Conservation (phyloP, 352 stramenopile species). For the Phytophthora fragariae region DNA sequence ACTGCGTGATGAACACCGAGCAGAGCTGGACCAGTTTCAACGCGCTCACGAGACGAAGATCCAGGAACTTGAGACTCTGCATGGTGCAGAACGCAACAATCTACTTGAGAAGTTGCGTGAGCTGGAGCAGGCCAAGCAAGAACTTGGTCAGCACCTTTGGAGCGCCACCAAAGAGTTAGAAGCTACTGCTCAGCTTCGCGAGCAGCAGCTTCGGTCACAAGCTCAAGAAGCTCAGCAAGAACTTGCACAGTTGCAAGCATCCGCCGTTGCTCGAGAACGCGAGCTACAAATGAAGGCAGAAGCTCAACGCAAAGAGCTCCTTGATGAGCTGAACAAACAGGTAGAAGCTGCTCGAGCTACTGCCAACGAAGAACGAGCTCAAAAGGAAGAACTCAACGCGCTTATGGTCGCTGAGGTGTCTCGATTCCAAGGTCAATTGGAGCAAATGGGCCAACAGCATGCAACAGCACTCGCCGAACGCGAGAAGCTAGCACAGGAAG, state of each 20-base stretch:
- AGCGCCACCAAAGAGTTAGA: conserved; percentile 62
- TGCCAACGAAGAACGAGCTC: conserved; percentile 50
- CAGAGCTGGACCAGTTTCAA: conserved; percentile 18
- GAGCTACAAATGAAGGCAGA: conserved; percentile 58
- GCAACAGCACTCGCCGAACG: conserved; percentile 23
- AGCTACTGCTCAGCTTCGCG: conserved; percentile 29
- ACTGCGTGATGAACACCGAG: conserved; percentile 27
- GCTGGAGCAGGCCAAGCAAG: conserved; percentile 51
- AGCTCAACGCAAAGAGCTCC: conserved; percentile 44
- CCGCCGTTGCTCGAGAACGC: conserved; percentile 40
- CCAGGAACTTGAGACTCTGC: conserved; percentile 13
- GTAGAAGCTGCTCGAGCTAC: conserved; percentile 42
- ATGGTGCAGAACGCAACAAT: conserved; percentile 11
- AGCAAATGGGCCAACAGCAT: conserved; percentile 39
- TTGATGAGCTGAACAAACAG: conserved; percentile 49
- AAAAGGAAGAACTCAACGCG: conserved; percentile 79
- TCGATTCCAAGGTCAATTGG: conserved; percentile 48
- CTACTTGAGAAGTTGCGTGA: conserved; percentile 24
- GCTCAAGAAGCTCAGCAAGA: conserved; percentile 44
- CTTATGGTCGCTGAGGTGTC: conserved; percentile 60
- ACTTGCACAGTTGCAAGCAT: conserved; percentile 25
- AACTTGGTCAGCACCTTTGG: conserved; percentile 72
- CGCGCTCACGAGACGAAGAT: conserved; percentile 18
- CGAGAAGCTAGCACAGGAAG: conserved; percentile 28
- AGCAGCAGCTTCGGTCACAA: conserved; percentile 36